Evolutionary conservation across 768 basidiomycete genomes (phyloP).

Genomic region (Pholiota molesta): DNA sequence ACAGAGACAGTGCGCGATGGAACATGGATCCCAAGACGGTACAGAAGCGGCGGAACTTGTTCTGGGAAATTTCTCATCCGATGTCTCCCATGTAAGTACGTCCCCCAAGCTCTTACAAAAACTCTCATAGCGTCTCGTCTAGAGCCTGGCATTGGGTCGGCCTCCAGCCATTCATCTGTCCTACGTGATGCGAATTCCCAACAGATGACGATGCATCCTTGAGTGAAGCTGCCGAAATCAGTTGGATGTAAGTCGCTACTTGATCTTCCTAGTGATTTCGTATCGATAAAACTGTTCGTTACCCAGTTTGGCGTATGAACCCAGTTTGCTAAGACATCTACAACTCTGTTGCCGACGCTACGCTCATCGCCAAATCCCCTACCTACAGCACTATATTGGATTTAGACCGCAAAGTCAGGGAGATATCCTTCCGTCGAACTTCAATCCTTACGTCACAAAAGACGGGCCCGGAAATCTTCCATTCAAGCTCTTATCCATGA

Average conservation of each 20-base stretch:
- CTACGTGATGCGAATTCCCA: conserved; percentile 65
- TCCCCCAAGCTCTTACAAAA: neutral
- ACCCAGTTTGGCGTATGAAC: conserved; percentile 59
- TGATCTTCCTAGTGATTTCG: neutral
- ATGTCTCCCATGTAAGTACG: conserved; percentile 50
- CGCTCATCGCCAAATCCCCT: conserved; percentile 49
- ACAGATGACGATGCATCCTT: conserved; percentile 53
- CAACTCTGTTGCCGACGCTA: conserved; percentile 48
- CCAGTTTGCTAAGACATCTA: conserved; percentile 52
- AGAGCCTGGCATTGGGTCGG: conserved; percentile 62
- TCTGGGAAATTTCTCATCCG: conserved; percentile 75
- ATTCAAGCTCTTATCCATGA: conserved; percentile 52
- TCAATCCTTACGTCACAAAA: conserved; percentile 46
- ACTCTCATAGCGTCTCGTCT: neutral
- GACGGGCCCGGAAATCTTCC: conserved; percentile 51
- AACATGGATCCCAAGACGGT: conserved; percentile 61
- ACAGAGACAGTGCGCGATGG: conserved; percentile 74
- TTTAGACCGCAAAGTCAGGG: conserved; percentile 53
- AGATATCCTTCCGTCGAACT: conserved; percentile 46
- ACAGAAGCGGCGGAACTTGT: conserved; percentile 62
- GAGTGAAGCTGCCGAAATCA: conserved; percentile 46
- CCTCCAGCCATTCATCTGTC: conserved; percentile 62
- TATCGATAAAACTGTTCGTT: neutral
- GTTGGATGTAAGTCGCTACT: conserved; percentile 48
- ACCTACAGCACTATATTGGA: conserved; percentile 50